These are phyloP conservation scores for Fusarium sp. DNA, from an alignment of 2,329 filamentous ascomycete genomes.

Conservation along the genomic window DNA sequence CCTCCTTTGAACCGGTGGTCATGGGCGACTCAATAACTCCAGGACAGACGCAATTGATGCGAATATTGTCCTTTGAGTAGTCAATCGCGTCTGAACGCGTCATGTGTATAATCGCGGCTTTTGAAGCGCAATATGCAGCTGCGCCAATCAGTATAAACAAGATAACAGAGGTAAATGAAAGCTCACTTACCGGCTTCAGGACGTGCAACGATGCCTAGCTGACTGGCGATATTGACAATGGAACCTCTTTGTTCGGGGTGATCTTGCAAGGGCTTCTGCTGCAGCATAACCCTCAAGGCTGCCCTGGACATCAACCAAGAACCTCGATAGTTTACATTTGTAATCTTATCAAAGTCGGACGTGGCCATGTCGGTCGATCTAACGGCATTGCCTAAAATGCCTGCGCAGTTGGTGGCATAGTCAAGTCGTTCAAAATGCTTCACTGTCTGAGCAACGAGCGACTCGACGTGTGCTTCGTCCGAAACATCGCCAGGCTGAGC, in stretches of 20 bases:
- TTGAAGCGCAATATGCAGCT: constrained; percentile 68
- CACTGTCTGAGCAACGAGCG: no score
- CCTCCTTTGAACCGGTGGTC: constrained; percentile 51
- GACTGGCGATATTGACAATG: constrained; percentile 64
- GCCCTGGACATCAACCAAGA: constrained; percentile 60
- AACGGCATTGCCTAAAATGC: constrained; percentile 17
- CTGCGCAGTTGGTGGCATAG: neutral
- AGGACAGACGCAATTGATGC: constrained; percentile 70
- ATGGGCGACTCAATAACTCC: constrained; percentile 69
- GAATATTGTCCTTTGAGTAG: constrained; percentile 57
- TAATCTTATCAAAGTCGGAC: constrained; percentile 61
- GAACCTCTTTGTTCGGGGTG: constrained; percentile 54
- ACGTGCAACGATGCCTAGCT: constrained; percentile 61
- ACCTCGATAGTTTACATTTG: constrained; percentile 65
- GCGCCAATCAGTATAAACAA: no score
- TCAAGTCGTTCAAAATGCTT: no score
- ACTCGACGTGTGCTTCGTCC: no score
- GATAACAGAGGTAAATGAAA: no score
- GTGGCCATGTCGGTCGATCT: constrained; percentile 12
- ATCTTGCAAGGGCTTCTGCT: constrained; percentile 55
- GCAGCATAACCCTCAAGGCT: constrained; percentile 58
- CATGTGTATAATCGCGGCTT: constrained; percentile 68
- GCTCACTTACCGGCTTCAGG: constrained; percentile 50
- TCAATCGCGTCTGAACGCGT: constrained; percentile 60
- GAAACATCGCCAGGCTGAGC: no score